Conservation (phyloP, 2,329 filamentous ascomycete species). For the Trichoderma simmonsii region DNA sequence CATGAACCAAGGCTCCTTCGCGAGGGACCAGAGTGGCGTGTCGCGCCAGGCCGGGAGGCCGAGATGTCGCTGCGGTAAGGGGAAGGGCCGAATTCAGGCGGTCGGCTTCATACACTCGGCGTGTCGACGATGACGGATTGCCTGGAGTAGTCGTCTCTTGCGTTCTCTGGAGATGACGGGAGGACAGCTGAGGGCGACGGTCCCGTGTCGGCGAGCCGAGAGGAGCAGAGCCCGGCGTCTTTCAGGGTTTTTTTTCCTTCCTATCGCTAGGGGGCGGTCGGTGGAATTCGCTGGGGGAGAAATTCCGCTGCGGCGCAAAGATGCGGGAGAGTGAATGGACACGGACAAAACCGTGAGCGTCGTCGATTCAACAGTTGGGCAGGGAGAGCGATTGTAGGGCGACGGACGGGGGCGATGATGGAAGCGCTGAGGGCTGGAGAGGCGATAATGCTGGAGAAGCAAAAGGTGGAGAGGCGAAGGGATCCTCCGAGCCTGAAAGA, state of each 20-base stretch:
- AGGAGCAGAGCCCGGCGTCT: neutral
- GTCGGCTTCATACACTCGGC: slow-evolving; percentile 32
- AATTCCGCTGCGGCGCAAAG: slow-evolving; percentile 8
- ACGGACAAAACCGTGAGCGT: neutral
- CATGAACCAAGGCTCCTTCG: slow-evolving; percentile 37
- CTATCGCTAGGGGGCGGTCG: slow-evolving; percentile 4
- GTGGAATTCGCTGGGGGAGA: neutral
- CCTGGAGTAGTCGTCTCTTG: neutral
- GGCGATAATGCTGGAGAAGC: slow-evolving; percentile 17
- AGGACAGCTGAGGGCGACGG: neutral
- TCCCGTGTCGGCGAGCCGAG: slow-evolving; percentile 10
- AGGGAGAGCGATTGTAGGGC: slow-evolving; percentile 12
- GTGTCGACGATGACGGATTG: neutral
- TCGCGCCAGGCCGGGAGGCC: slow-evolving; percentile 34
- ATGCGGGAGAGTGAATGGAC: neutral
- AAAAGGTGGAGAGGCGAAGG: slow-evolving; percentile 22
- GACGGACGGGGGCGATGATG: slow-evolving; percentile 6
- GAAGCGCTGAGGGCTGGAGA: slow-evolving; percentile 3
- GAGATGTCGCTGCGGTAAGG: slow-evolving; percentile 34
- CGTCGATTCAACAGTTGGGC: neutral
- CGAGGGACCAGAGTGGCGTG: slow-evolving; percentile 29
- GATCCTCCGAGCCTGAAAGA: slow-evolving; percentile 30
- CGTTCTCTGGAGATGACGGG: neutral
- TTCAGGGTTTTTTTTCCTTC: slow-evolving; percentile 4
- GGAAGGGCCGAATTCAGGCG: slow-evolving; percentile 22